Conservation (phyloP, 1,284 basidiomycete species). For the Ganoderma lingzhi region DNA sequence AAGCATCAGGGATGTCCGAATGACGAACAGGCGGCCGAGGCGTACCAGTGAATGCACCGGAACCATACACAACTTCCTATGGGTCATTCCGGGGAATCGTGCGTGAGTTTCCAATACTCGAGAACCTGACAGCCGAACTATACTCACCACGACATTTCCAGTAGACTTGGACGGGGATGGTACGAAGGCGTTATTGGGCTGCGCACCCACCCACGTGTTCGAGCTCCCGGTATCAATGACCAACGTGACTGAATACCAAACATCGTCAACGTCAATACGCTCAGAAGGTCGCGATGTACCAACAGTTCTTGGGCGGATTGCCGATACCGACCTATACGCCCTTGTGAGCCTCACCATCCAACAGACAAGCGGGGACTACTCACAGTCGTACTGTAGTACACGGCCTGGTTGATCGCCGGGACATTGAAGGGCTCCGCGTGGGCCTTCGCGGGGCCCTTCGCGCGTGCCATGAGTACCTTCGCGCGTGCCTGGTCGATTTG, state of each 20-base stretch:
- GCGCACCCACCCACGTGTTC: conserved; percentile 71
- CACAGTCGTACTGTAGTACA: conserved; percentile 36
- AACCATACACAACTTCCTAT: conserved; percentile 55
- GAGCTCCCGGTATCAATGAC: conserved; percentile 43
- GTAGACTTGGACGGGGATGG: conserved; percentile 47
- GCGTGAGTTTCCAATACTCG: neutral
- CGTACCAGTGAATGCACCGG: conserved; percentile 56
- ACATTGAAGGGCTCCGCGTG: conserved; percentile 22
- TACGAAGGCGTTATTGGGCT: conserved; percentile 42
- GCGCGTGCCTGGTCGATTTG: conserved; percentile 36
- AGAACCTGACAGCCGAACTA: neutral
- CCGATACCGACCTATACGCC: conserved; percentile 32
- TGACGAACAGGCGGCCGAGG: neutral
- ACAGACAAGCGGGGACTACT: conserved; percentile 1
- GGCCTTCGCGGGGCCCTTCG: neutral
- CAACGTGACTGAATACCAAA: conserved; percentile 22
- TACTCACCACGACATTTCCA: conserved; percentile 25
- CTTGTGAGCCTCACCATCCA: neutral
- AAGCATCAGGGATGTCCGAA: neutral
- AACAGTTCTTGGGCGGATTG: conserved; percentile 29
- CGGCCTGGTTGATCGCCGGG: conserved; percentile 32
- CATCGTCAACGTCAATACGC: neutral
- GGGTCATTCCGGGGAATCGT: neutral
- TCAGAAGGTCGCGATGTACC: conserved; percentile 21
- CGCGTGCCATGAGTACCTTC: conserved; percentile 24